Percentiles rank a stretch among this genome's conserved stretches.
These are phyloP conservation scores for Roridomyces roridus DNA, from an alignment of 768 basidiomycete genomes.

Conservation along the genomic window DNA sequence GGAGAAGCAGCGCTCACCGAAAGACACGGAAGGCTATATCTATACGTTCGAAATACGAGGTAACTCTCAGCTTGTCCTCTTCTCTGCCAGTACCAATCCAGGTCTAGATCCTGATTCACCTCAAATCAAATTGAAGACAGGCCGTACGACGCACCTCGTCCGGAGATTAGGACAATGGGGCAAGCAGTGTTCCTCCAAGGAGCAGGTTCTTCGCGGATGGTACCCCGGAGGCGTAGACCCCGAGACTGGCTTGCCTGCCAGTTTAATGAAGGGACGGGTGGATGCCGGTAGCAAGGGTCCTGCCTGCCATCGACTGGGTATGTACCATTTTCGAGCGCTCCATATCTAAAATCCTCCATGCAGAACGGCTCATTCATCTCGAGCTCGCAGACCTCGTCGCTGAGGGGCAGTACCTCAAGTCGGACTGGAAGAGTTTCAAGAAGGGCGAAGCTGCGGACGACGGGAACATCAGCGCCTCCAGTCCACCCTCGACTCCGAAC, in stretches of 20 bases:
- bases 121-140: slow-evolving; percentile 76
- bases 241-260: slow-evolving; percentile 43
- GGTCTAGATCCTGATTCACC: slow-evolving; percentile 30
- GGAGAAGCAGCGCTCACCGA: slow-evolving; percentile 52
- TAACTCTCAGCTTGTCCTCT: slow-evolving; percentile 30
- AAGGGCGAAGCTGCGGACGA: slow-evolving; percentile 29
- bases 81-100: not conserved
- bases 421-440: slow-evolving; percentile 47
- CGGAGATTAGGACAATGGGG: slow-evolving; percentile 82
- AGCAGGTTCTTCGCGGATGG: slow-evolving; percentile 75
- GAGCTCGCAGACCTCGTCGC: slow-evolving; percentile 75
- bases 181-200: slow-evolving; percentile 81
- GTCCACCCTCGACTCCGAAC: slow-evolving; percentile 27
- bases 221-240: slow-evolving; percentile 65
- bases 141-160: slow-evolving; percentile 74
- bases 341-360: not conserved
- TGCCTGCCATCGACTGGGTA: slow-evolving; percentile 72
- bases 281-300: slow-evolving; percentile 64
- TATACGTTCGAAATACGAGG: slow-evolving; percentile 84
- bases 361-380: slow-evolving; percentile 79
- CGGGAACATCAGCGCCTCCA: slow-evolving; percentile 11
- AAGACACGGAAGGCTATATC: slow-evolving; percentile 78
- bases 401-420: slow-evolving; percentile 64
- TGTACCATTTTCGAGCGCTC: slow-evolving; percentile 10
- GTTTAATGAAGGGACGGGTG: slow-evolving; percentile 71